These are phyloP conservation scores for Fusarium domesticum DNA, from an alignment of 2,329 filamentous ascomycete genomes.

Conservation along the genomic window DNA sequence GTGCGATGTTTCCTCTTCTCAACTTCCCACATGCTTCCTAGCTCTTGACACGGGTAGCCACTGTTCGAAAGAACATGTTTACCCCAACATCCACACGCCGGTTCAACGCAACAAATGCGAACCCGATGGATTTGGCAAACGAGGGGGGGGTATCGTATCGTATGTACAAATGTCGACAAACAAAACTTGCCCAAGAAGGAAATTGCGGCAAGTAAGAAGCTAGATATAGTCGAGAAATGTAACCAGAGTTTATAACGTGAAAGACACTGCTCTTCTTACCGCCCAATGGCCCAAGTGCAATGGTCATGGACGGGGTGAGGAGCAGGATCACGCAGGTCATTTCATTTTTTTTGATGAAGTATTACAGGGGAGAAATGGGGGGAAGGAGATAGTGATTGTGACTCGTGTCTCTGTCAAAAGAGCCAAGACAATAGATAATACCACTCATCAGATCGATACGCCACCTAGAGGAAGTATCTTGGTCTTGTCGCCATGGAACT, in stretches of 20 bases:
- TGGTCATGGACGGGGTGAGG: not conserved
- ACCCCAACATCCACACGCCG: not conserved
- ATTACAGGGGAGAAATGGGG: not conserved
- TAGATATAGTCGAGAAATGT: not conserved
- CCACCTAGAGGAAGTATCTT: constrained; percentile 59
- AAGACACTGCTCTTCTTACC: not conserved
- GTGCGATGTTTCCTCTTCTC: no score
- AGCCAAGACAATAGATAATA: not conserved
- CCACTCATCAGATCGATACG: constrained; percentile 36
- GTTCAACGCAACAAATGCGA: not conserved
- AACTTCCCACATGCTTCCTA: no score
- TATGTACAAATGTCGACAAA: not conserved
- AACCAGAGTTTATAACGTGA: not conserved
- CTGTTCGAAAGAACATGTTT: not conserved
- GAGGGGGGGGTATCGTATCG: not conserved
- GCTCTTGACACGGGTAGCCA: not conserved
- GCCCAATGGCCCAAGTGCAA: not conserved
- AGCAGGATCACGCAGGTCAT: not conserved
- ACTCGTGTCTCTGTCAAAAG: not conserved
- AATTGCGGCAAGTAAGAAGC: not conserved
- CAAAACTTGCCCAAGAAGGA: not conserved
- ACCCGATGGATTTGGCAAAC: not conserved
- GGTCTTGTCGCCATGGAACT: constrained; percentile 61
- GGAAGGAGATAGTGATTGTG: not conserved
- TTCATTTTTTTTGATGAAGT: not conserved